Evolutionary conservation across 768 basidiomycete species (phyloP).

Genomic region (Clavulina sp.): DNA sequence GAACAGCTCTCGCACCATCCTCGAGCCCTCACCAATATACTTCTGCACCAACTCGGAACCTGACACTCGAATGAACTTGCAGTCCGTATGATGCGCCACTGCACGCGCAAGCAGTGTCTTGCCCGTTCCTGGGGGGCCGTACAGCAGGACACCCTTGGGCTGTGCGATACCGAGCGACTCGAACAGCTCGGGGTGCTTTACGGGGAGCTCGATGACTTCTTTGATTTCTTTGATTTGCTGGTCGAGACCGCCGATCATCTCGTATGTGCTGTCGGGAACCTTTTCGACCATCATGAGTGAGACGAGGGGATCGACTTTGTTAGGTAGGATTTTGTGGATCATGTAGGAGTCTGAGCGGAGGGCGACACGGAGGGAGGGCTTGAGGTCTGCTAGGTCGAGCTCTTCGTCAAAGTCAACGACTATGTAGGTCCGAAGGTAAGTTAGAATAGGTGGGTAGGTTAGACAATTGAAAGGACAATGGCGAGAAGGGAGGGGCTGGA

Average conservation of each 20-base stretch:
- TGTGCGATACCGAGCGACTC: constrained; percentile 93
- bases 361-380: constrained; percentile 78
- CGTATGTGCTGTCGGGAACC: constrained; percentile 96
- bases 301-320: constrained; percentile 95
- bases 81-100: constrained; percentile 94
- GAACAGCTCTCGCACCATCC: constrained; percentile 95
- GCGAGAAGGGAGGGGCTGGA: constrained; percentile 10
- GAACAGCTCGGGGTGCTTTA: constrained; percentile 94
- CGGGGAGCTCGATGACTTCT: constrained; percentile 94
- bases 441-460: background rate
- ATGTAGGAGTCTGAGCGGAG: constrained; percentile 93
- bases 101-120: constrained; percentile 92
- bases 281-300: constrained; percentile 99
- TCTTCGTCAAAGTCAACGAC: constrained; percentile 89
- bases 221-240: constrained; percentile 98
- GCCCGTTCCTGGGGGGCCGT: constrained; percentile 91
- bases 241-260: constrained; percentile 98
- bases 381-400: constrained; percentile 63
- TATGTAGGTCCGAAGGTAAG: constrained; percentile 16
- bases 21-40: constrained; percentile 91
- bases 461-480: background rate
- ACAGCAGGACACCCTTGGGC: constrained; percentile 89
- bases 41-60: constrained; percentile 93
- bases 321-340: constrained; percentile 90
- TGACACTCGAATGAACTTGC: constrained; percentile 90